These are phyloP conservation scores for Bruguiera sexangula DNA, from an alignment of 345 rosid genomes.

Conservation along the genomic window DNA sequence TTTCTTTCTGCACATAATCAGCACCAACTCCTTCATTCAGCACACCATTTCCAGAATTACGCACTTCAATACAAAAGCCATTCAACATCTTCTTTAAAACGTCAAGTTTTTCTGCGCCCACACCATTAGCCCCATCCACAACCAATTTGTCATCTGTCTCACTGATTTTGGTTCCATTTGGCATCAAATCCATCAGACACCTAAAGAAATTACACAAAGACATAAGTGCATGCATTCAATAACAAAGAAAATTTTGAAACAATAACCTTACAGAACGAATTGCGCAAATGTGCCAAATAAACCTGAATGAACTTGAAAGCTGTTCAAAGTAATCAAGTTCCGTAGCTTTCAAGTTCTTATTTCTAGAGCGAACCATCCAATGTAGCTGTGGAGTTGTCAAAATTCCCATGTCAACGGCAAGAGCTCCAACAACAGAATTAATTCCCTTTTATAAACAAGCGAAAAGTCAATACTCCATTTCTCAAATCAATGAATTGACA, in stretches of 20 bases:
- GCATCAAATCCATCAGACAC: constrained; percentile 64
- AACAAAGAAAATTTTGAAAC: not conserved
- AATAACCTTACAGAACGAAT: not conserved
- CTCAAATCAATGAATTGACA: not conserved
- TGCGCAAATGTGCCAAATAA: constrained; percentile 7
- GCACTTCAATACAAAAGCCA: constrained; percentile 59
- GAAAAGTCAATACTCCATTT: not conserved
- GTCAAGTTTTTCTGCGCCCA: constrained; percentile 78
- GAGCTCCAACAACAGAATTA: constrained; percentile 59
- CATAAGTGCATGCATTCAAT: not conserved
- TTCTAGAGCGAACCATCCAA: constrained; percentile 91
- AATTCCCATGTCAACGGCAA: constrained; percentile 60
- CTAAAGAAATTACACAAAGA: constrained; percentile 29
- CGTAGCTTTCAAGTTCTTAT: constrained; percentile 59
- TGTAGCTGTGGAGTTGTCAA: constrained; percentile 92
- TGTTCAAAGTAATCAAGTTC: constrained; percentile 77
- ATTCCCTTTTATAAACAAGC: constrained; percentile 51
- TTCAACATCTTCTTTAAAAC: constrained; percentile 45
- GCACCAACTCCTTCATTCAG: constrained; percentile 96
- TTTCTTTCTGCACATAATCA: constrained; percentile 94
- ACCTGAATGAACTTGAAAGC: constrained; percentile 69
- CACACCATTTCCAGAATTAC: constrained; percentile 69
- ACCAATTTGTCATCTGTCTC: constrained; percentile 40
- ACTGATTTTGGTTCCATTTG: constrained; percentile 29
- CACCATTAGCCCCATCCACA: constrained; percentile 94